Evolutionary conservation across 805 yeast species (phyloP), one percentile per base, ranked within the genome.

Genomic region (Ogataea corticis): DNA sequence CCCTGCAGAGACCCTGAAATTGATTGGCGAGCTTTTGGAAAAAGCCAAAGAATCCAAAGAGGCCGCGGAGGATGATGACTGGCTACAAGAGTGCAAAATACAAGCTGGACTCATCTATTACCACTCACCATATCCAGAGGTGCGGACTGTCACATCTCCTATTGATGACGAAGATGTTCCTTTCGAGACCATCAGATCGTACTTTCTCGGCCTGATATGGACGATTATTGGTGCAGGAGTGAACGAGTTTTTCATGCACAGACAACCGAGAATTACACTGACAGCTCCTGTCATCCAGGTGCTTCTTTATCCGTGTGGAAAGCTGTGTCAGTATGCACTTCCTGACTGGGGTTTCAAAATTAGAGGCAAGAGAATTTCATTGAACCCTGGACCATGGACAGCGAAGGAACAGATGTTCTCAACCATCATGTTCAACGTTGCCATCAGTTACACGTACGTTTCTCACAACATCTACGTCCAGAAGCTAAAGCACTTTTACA

Each of bases 311-410:
- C 87, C 87, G 4, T 52, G 77, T 27, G 91, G 90, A 42, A 63
- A 65, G 40, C 61, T 69, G 5, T 75, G 81, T 77, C 78, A 67
- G 40, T 50, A 55, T 14, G 48, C 62, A 23, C 34, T 67, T 14
- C 78, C 79, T 6, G 70, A 73, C 42, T 60, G 67, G 60, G 69
- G 73, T 5, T 57, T 76, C 54, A 67, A 60, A 6, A 28, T 69
- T 32, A 49, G 58, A 33, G 75, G 80, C 41, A 65, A 56, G 23
- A 66, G 71, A 29, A 15, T 37, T 31, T 68, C 71, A 7, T 59
- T 82, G 43, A 80, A 80, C 59, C 84, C 83, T 2, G 85, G 87
- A 10, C 83, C 84, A 11, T 83, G 85, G 83, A 66, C 71, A 23
- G 69, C 62, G 50, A 82, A 82, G 57, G 87, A 82, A 55, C 88